Base-by-base conservation (phyloP, 768 basidiomycete genomes). In the Royoungia palumana region DNA sequence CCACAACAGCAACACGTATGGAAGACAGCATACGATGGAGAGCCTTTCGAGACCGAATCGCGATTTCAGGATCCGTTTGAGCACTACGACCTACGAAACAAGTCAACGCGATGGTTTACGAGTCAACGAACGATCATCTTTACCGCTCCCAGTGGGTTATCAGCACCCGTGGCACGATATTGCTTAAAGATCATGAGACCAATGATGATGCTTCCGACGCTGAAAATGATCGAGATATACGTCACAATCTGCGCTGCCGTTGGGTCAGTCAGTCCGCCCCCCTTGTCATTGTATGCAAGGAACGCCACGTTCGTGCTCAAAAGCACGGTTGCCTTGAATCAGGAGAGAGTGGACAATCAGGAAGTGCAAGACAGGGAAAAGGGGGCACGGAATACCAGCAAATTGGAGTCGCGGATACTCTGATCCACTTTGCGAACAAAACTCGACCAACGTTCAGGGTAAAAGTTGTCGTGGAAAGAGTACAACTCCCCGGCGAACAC, bases 1-100 rank as follows among this genome's bases (percentile, higher is more conserved):
- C 66, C 70, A 75, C 64, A 75, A 65, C 35, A 75, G 56, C 7
- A 73, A 49, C 30, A 70, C 69, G 28, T 73, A 70, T 6, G 73
- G 73, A 36, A 75, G 64, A 48, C 68, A 71, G 41, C 69, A 75
- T 42, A 71, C 60, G 28, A 74, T 68, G 6, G 74, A 62, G 25
- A 75, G 58, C 12, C 65, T 59, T 41, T 73, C 72, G 3, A 71
- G 51, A 13, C 72, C 70, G 17, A 63, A 52, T 8, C 43, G 41
- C 22, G 58, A 51, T 12, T 56, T 51, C 5, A 66, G 44, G 13
- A 66, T 66, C 5, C 62, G 65, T 40, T 57, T 64, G 44, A 66
- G 40, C 3, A 64, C 53, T 14, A 52, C 40, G 14, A 66, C 53
- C 65, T 66, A 34, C 12, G 17, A 37, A 35, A 44, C 17, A 34